Conservation (phyloP, 139 green algal genomes). For the Tetratostichococcus sp. region DNA sequence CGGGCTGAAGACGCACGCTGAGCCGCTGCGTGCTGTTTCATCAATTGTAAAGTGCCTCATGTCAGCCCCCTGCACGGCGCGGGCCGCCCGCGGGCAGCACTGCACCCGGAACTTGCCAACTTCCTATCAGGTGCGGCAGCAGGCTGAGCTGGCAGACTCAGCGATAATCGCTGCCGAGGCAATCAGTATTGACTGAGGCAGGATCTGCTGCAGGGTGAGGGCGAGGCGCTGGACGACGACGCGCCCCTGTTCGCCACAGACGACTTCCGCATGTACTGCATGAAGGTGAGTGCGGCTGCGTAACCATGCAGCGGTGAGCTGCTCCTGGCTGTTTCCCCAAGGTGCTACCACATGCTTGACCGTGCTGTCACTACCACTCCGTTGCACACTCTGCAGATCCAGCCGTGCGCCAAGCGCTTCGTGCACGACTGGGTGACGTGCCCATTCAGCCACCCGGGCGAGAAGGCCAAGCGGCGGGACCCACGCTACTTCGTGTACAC, state of each 20-base stretch:
- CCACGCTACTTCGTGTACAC: slow-evolving; percentile 68
- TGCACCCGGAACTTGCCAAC: no score
- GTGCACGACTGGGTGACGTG: slow-evolving; percentile 95
- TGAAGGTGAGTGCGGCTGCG: slow-evolving; percentile 76
- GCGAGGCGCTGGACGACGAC: neutral
- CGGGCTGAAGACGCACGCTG: no score
- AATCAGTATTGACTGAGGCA: neutral
- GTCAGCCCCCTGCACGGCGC: no score
- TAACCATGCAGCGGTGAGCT: no score
- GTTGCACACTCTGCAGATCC: slow-evolving; percentile 41
- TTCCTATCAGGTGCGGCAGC: no score
- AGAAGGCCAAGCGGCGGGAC: slow-evolving; percentile 93
- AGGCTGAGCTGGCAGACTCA: neutral
- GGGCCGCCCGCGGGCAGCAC: no score
- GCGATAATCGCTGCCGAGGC: neutral
- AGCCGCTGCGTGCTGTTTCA: no score
- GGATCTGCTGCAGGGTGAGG: neutral
- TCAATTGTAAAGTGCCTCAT: no score
- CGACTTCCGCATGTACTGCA: slow-evolving; percentile 71
- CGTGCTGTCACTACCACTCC: no score
- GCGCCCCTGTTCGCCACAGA: slow-evolving; percentile 24
- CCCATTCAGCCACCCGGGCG: slow-evolving; percentile 93
- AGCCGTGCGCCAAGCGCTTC: slow-evolving; percentile 75
- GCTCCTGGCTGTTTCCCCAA: no score
- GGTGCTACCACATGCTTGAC: no score